These are phyloP conservation scores for Apiotrichum akiyoshidainum DNA, from an alignment of 1,284 basidiomycete species.

Conservation along the genomic window DNA sequence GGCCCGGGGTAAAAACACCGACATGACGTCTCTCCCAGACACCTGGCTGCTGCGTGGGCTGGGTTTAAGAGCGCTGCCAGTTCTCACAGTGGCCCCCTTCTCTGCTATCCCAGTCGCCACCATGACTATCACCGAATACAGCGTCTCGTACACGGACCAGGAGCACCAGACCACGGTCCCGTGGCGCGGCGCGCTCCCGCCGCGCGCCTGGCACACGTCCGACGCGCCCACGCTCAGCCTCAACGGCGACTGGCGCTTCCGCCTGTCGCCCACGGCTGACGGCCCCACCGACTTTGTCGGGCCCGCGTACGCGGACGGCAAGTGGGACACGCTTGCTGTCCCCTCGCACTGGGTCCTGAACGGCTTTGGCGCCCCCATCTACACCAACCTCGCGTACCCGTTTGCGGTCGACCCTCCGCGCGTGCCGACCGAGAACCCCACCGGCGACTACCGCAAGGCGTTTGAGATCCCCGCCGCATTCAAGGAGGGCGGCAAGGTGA, in stretches of 20 bases:
- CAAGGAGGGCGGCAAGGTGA: conserved; percentile 4
- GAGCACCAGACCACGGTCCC: conserved; percentile 22
- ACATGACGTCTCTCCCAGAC: neutral
- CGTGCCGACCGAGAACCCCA: conserved; percentile 22
- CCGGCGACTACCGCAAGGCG: conserved; percentile 15
- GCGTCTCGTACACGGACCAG: neutral
- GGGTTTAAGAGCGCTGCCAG: neutral
- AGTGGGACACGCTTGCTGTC: conserved; percentile 15
- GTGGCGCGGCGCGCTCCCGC: conserved; percentile 14
- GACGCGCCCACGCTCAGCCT: conserved; percentile 13
- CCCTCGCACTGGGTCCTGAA: conserved; percentile 21
- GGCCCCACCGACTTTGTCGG: conserved; percentile 1
- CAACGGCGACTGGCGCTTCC: conserved; percentile 25
- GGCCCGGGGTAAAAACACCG: neutral
- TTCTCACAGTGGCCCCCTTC: neutral
- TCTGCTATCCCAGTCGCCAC: neutral
- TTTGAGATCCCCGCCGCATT: conserved; percentile 14
- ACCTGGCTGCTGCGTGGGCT: too few species aligned
- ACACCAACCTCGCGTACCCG: conserved; percentile 21
- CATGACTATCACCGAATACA: neutral
- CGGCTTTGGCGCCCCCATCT: conserved; percentile 13
- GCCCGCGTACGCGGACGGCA: neutral
- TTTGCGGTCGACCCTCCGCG: conserved; percentile 17
- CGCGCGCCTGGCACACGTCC: conserved; percentile 17
- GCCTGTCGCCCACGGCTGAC: conserved; percentile 9